Percentiles rank a stretch among this genome's conserved stretches.
These are phyloP conservation scores for Staphylotrichum longicolle DNA, from an alignment of 495 filamentous ascomycete species.

Conservation along the genomic window DNA sequence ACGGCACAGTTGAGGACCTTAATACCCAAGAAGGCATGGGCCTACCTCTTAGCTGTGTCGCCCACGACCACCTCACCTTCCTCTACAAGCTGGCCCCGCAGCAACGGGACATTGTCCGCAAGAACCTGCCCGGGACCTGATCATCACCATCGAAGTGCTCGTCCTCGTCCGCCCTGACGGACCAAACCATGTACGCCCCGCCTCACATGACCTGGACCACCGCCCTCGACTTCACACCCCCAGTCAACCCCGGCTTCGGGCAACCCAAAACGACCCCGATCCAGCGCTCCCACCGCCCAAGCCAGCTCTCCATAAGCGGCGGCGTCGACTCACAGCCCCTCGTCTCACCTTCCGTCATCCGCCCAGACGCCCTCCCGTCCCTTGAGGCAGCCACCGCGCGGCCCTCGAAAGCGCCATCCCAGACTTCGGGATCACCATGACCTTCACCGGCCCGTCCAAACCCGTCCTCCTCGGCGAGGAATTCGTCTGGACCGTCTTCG, in stretches of 20 bases:
- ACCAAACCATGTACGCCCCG: conserved; percentile 61
- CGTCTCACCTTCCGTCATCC: conserved; percentile 46
- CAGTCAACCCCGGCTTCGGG: conserved; percentile 56
- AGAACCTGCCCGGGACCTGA: conserved; percentile 49
- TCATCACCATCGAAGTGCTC: conserved; percentile 64
- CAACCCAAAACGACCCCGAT: conserved; percentile 54
- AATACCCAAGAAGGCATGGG: conserved; percentile 53
- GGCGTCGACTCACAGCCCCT: conserved; percentile 45
- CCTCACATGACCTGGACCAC: conserved; percentile 80
- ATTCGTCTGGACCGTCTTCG: conserved; percentile 84
- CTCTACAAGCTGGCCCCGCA: conserved; percentile 74
- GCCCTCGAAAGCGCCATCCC: conserved; percentile 47
- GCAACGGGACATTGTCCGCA: conserved; percentile 56
- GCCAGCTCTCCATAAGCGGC: conserved; percentile 55
- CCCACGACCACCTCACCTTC: conserved; percentile 81
- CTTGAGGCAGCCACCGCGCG: conserved; percentile 46
- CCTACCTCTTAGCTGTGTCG: conserved; percentile 67
- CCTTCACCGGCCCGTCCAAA: conserved; percentile 58
- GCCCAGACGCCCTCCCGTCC: conserved; percentile 54
- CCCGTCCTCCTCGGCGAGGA: conserved; percentile 62
- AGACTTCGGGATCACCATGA: conserved; percentile 72
- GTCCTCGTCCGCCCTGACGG: conserved; percentile 54
- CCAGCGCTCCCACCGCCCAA: conserved; percentile 62
- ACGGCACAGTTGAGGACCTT: conserved; percentile 68
- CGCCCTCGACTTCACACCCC: conserved; percentile 76